Base-by-base conservation (phyloP, 2,329 filamentous ascomycete genomes). In the Fusarium brevicatenulatum region DNA sequence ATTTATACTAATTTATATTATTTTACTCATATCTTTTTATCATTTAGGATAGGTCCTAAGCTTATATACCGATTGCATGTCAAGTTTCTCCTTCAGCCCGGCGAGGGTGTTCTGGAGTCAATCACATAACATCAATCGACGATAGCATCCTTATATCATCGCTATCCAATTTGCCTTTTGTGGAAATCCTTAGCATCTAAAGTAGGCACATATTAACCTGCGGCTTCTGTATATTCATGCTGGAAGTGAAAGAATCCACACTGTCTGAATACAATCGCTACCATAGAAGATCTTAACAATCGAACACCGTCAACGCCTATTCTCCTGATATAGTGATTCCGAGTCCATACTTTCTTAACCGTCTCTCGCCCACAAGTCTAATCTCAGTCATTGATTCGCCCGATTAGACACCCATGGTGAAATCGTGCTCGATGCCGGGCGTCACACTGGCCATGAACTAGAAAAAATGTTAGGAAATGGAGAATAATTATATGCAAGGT, bases 391-490 rank as follows among this genome's bases (percentile, higher is more conserved):
- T 37, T n/a, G 37, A 30, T 23, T 58, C 44, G 16, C 19, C 50
- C 28, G 30, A 25, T 70, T 55, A 78, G 54, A 78, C 76, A 21
- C 75, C 75, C 75, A 77, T 77, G 21, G 75, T 77, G 49, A 77
- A 73, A 55, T 73, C 71, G 32, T 73, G 71, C 50, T 73, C 71
- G 57, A 99, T 98, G 53, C 95, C 95, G 10, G 96, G 96, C 21
- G 95, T 98, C 49, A 99, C 96, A 77, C 92, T 96, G 39, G 92
- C 91, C 86, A 94, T 93, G 82, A 94, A 94, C 88, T 89, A 61
- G 36, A 61, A 12, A 28, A 7, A 40, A 32, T 6, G 34, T 70
- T 57, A 62, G 76, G 36, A 49, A 54, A 13, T 9, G 11, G 8
- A 39, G 13, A 16, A 25, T 42, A 49, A 56, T 23, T n/a, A 21